Percentiles rank a stretch among this genome's conserved stretches.
Evolutionary conservation across 2,329 filamentous ascomycete genomes (phyloP).

Genomic region (Talaromyces sp.): DNA sequence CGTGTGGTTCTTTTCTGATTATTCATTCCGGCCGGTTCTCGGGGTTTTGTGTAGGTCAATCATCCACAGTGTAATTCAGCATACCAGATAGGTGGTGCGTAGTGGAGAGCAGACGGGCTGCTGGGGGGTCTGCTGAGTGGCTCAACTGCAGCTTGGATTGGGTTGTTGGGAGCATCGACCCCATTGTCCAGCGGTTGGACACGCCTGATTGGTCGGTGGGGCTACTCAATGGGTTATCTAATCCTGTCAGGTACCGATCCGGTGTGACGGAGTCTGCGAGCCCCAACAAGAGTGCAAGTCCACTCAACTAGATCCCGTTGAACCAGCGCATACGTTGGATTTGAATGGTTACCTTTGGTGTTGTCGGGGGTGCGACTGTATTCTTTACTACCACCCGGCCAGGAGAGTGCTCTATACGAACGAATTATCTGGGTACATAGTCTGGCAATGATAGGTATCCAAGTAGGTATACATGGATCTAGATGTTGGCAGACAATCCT

Average conservation of each 20-base stretch:
- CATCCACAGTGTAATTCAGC: neutral
- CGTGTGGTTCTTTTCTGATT: neutral
- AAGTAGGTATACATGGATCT: too few species aligned
- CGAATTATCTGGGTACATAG: too few species aligned
- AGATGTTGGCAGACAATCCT: too few species aligned
- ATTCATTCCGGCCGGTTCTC: neutral
- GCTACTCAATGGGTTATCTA: neutral
- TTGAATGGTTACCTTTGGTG: too few species aligned
- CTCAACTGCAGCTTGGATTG: conserved; percentile 5
- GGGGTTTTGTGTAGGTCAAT: neutral
- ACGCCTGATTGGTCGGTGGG: neutral
- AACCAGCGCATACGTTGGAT: too few species aligned
- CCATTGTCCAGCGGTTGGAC: neutral
- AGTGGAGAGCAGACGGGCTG: neutral
- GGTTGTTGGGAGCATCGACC: conserved; percentile 7
- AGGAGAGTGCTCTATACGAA: too few species aligned
- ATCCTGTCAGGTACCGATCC: conserved; percentile 8
- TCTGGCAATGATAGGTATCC: too few species aligned
- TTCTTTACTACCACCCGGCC: too few species aligned
- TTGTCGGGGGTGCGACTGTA: too few species aligned
- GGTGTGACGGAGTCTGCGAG: neutral
- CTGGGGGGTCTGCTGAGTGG: neutral
- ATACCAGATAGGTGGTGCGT: neutral
- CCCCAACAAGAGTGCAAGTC: conserved; percentile 11
- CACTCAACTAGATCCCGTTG: conserved; percentile 4